Base-by-base conservation (phyloP, 2,329 filamentous ascomycete species). In the Stachybotrys elegans region DNA sequence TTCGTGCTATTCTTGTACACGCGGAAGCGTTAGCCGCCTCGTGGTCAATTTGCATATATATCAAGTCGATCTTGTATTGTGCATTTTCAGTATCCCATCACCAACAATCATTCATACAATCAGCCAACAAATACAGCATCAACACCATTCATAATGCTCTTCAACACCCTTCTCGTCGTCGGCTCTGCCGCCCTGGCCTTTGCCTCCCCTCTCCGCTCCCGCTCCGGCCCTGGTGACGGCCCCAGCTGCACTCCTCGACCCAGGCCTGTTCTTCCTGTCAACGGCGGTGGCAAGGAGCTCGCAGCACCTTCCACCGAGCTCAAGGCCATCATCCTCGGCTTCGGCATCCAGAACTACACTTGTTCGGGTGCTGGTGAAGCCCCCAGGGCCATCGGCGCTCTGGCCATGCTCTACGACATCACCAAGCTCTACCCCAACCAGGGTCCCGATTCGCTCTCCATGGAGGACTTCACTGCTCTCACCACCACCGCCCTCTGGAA, bases 281-380 rank as follows among this genome's bases (percentile, higher is more conserved):
- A 57, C 17, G 66, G 65, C 35, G 59, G 58, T 50, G 52, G 65
- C 29, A 56, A 54, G 20, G 66, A 78, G 42, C 73, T 81, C 22
- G 59, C 69, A n/a, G 47, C 60, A 4, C 69, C 69, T 2, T 51
- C 71, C 3, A 48, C 62, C 35, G 58, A 59, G 5, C 65, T 81
- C 29, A 72, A 76, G 58, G 66, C 73, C 65, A 75, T 86, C 49
- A 73, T 71, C 44, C 64, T 86, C 34, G 82, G 81, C 52, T 75
- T 82, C 53, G 82, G 82, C 45, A 76, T 82, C 54, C 82, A 86
- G 57, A 86, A 86, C 73, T 86, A 86, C 69, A 82, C 78, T 29
- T 86, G 82, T 63, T 50, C 52, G n/a, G 47, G 56, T 3, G 58
- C 60, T 3, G 60, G 58, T 14, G 59, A 63, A 9, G 51, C 54